phyloP scores from a whole-genome alignment of 2,329 filamentous ascomycete species.

The Trichoderma arundinaceum region DNA sequence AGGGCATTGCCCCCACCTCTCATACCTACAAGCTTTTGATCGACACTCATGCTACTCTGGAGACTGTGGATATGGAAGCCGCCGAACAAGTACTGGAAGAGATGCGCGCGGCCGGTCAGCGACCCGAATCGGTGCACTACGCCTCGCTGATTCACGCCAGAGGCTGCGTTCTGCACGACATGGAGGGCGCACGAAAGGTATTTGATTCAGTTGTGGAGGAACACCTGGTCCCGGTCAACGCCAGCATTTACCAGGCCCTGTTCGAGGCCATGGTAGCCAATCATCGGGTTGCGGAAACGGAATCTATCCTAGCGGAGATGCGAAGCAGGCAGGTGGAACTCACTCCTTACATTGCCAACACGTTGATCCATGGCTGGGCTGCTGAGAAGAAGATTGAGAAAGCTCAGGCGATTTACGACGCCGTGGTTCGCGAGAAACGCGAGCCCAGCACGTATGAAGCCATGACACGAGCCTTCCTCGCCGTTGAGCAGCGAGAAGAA shows the following conservation, averaged over 20 bases:
- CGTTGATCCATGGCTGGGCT: slow-evolving; percentile 96
- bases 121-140: slow-evolving; percentile 91
- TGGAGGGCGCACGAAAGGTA: slow-evolving; percentile 78
- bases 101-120: slow-evolving; percentile 75
- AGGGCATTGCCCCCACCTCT: slow-evolving; percentile 85
- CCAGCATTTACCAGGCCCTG: slow-evolving; percentile 93
- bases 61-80: slow-evolving; percentile 85
- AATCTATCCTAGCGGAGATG: slow-evolving; percentile 79
- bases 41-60: slow-evolving; percentile 91
- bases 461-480: slow-evolving; percentile 92
- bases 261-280: slow-evolving; percentile 98
- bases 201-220: slow-evolving; percentile 82
- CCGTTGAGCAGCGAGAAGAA: slow-evolving; percentile 76
- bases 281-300: slow-evolving; percentile 78
- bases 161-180: slow-evolving; percentile 90
- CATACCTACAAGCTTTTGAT: slow-evolving; percentile 98
- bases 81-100: slow-evolving; percentile 82
- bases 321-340: slow-evolving; percentile 73
- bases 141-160: slow-evolving; percentile 94
- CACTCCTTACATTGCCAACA: slow-evolving; percentile 98
- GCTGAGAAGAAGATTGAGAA: slow-evolving; percentile 79
- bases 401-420: slow-evolving; percentile 78
- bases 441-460: slow-evolving; percentile 99
- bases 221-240: slow-evolving; percentile 70
- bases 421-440: slow-evolving; percentile 76